A percentile compares a stretch with the other conserved stretches of the same genome.
phyloP scores from a whole-genome alignment of 2,329 filamentous ascomycete species.

The Diplodia sapinea region DNA sequence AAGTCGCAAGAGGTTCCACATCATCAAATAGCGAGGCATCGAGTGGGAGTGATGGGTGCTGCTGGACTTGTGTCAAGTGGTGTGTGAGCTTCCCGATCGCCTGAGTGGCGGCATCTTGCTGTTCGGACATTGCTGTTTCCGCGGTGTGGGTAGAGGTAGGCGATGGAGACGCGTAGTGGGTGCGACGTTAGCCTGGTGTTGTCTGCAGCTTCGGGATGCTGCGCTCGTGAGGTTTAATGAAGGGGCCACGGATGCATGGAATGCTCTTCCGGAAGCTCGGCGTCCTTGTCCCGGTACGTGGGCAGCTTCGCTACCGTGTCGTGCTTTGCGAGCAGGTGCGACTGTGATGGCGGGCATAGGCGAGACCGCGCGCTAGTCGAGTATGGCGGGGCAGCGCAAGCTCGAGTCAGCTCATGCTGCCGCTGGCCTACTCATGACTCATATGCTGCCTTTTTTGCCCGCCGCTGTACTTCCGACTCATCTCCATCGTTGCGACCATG shows the following conservation, averaged over 20 bases:
- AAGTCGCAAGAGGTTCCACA: conserved; percentile 51
- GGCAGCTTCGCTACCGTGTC: neutral
- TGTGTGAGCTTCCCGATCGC: conserved; percentile 39
- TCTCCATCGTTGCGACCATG: conserved; percentile 16
- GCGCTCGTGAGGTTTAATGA: neutral
- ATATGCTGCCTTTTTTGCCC: conserved; percentile 20
- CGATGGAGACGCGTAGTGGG: neutral
- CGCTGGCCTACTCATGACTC: conserved; percentile 7
- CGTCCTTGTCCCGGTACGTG: neutral
- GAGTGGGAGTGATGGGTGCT: conserved; percentile 53
- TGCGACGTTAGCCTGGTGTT: conserved; percentile 1
- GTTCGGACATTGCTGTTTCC: conserved; percentile 13
- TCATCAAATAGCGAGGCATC: conserved; percentile 58
- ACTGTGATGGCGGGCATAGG: neutral
- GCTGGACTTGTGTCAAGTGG: conserved; percentile 54
- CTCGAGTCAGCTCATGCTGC: too few species aligned
- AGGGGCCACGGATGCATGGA: neutral
- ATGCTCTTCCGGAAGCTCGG: neutral
- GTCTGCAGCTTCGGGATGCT: neutral
- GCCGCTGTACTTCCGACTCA: neutral
- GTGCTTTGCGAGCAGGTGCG: neutral
- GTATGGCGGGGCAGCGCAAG: conserved; percentile 24
- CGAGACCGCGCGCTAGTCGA: neutral
- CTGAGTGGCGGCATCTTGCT: neutral
- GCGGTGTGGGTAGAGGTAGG: neutral